Conservation (phyloP, 2,329 filamentous ascomycete genomes). For the Calonectria pseudoturangicola region DNA sequence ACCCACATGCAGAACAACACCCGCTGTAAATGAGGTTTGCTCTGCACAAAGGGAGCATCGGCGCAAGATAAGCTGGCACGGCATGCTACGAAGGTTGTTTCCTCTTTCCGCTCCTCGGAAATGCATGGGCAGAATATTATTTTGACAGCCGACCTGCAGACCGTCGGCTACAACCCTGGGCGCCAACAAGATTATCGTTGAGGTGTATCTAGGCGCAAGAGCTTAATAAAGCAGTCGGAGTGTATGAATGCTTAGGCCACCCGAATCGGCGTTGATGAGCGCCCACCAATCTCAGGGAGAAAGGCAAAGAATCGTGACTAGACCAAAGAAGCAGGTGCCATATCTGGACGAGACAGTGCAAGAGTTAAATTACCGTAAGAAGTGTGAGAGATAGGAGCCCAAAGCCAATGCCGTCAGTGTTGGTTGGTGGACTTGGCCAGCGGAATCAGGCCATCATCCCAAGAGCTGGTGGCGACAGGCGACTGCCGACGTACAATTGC, state of each 20-base stretch:
- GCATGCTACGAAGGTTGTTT: slow-evolving; percentile 18
- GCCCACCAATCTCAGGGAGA: slow-evolving; percentile 28
- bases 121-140: slow-evolving; percentile 18
- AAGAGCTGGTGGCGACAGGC: slow-evolving; percentile 31
- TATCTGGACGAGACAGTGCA: slow-evolving; percentile 34
- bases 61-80: slow-evolving; percentile 29
- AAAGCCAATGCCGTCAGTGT: slow-evolving; percentile 32
- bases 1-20: slow-evolving; percentile 23
- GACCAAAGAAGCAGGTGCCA: slow-evolving; percentile 37
- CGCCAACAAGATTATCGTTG: slow-evolving; percentile 31
- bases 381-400: slow-evolving; percentile 34
- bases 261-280: slow-evolving; percentile 26
- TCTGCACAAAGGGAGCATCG: slow-evolving; percentile 32
- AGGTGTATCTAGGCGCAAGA: slow-evolving; percentile 20
- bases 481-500: slow-evolving; percentile 35
- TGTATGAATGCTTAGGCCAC: slow-evolving; percentile 9
- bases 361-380: slow-evolving; percentile 30
- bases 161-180: slow-evolving; percentile 18
- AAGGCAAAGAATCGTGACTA: slow-evolving; percentile 30
- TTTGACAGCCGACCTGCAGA: slow-evolving; percentile 25
- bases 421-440: slow-evolving; percentile 37
- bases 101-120: slow-evolving; percentile 21
- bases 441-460: slow-evolving; percentile 36
- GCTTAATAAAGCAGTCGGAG: slow-evolving; percentile 30
- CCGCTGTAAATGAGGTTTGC: slow-evolving; percentile 3